Base-by-base conservation (phyloP, 2,329 filamentous ascomycete species). In the Aspergillus terreus region DNA sequence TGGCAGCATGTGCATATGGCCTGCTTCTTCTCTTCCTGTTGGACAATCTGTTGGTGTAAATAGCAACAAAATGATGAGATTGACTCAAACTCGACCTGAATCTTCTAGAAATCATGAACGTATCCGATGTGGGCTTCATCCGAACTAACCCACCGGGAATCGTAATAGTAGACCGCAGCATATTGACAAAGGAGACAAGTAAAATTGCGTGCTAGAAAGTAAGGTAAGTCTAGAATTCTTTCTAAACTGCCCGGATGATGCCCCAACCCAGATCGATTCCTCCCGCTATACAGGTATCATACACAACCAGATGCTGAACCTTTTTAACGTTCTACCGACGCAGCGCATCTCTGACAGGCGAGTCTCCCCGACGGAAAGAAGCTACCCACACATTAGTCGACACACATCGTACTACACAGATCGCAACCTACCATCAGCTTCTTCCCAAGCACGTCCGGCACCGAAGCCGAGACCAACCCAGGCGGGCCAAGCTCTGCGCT, bases 401-500 rank as follows among this genome's bases (percentile, higher is more conserved):
- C 30, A 41, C 14, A 11, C 36, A 23, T 21, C 17, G n/a, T 19
- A 12, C 30, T 41, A 19, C 47, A 19, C 30, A 49, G 43, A 51
- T 60, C 51, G 9, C 19, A 57, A 69, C 76, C 78, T 86, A 78
- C 82, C 88, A 79, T 99, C 96, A 77, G 94, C 96, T 80, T 99
- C 94, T 76, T 99, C 94, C 80, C 95, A 99, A 52, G 94, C 94
- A 67, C 95, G 85, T 66, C 94, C 94, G 58, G 92, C 92, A 71
- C 95, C 94, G 72, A 99, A 97, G 52, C 94, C 94, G 50, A 92
- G 82, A 60, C 94, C 94, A 61, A 96, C 83, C 71, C 90, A 94
- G n/a, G 92, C 94, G 52, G 94, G 94, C 90, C 92, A 99, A 61
- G 94, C 90, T 78, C 94, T 87, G 75, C 95, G 88, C 83, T 95